phyloP scores from a whole-genome alignment of 768 basidiomycete genomes.

The Suillus subalutaceus region DNA sequence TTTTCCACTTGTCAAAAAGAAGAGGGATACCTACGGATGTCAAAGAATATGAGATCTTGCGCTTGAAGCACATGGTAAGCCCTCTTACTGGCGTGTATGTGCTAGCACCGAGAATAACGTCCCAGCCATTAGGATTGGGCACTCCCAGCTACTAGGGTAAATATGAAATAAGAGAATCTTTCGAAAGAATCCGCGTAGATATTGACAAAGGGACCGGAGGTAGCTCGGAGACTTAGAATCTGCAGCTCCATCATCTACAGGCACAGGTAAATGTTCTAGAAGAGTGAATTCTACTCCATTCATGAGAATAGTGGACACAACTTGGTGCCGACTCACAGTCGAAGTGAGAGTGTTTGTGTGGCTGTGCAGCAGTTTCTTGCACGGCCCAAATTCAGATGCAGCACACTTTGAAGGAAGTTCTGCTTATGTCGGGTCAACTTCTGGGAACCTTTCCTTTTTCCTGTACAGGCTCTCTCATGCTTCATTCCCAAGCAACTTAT shows the following conservation, averaged over 20 bases:
- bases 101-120: constrained; percentile 27
- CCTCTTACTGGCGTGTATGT: constrained; percentile 26
- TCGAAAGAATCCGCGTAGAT: constrained; percentile 20
- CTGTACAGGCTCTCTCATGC: not conserved
- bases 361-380: not conserved
- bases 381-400: too few relatives aligned
- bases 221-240: constrained; percentile 19
- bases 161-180: constrained; percentile 22
- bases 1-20: constrained; percentile 18
- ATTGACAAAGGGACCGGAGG: constrained; percentile 12
- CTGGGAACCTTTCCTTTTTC: not conserved
- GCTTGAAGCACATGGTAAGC: not conserved
- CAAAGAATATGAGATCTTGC: constrained; percentile 1
- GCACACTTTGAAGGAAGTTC: not conserved
- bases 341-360: not conserved
- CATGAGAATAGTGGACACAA: too few relatives aligned
- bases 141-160: constrained; percentile 16
- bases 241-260: constrained; percentile 17
- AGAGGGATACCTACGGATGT: constrained; percentile 20
- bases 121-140: constrained; percentile 21
- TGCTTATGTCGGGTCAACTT: not conserved
- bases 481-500: not conserved
- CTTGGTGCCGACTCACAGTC: too few relatives aligned
- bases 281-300: too few relatives aligned
- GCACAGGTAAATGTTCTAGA: constrained; percentile 9